Percentiles rank a stretch among this genome's conserved stretches.
Conservation (phyloP, 2,329 filamentous ascomycete species). For the Penicillium sp. region DNA sequence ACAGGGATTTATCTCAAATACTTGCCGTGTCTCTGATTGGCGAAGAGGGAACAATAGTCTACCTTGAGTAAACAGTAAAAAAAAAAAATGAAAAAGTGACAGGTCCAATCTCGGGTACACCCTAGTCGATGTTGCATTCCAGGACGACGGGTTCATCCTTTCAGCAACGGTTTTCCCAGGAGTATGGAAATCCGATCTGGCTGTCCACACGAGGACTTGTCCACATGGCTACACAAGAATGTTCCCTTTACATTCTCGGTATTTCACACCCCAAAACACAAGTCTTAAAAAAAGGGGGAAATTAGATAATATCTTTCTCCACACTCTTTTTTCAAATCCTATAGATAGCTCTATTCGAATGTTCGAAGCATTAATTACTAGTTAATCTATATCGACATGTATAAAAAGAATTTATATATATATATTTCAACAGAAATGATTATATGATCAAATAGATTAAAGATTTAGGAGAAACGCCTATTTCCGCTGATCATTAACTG, state of each 20-base stretch:
- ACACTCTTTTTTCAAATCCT: neutral
- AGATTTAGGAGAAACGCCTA: conserved; percentile 8
- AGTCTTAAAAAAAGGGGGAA: neutral
- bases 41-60: conserved; percentile 17
- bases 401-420: neutral
- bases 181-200: conserved; percentile 22
- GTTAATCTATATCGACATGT: neutral
- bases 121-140: conserved; percentile 27
- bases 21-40: conserved; percentile 30
- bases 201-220: conserved; percentile 23
- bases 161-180: conserved; percentile 25
- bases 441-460: conserved; percentile 9
- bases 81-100: conserved; percentile 11
- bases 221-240: conserved; percentile 16
- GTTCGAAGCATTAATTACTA: neutral
- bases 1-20: conserved; percentile 39
- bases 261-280: neutral
- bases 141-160: conserved; percentile 20
- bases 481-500: conserved; percentile 19
- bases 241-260: neutral
- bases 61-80: neutral
- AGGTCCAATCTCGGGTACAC: conserved; percentile 27
- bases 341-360: neutral
- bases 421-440: conserved; percentile 10
- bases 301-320: neutral